Conservation (phyloP, 1,284 basidiomycete genomes). For the Ganoderma lingzhi region DNA sequence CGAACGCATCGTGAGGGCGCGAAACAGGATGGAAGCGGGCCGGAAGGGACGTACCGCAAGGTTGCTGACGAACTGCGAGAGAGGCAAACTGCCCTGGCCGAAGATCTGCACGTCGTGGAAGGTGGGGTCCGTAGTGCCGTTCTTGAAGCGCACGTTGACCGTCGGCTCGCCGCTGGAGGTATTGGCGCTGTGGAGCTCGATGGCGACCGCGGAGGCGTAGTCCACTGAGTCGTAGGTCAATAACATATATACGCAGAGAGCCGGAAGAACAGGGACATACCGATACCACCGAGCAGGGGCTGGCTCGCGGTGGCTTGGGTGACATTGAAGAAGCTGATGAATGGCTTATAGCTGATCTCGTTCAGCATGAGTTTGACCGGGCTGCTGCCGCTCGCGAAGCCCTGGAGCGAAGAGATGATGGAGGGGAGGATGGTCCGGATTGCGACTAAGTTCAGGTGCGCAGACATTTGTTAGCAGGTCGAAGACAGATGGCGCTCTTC, state of each 20-base stretch:
- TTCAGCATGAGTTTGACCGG: slow-evolving; percentile 53
- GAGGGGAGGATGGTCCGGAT: slow-evolving; percentile 54
- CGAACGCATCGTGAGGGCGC: background rate
- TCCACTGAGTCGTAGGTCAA: slow-evolving; percentile 44
- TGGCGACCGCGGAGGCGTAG: slow-evolving; percentile 54
- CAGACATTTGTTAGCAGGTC: slow-evolving; percentile 6
- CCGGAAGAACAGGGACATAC: slow-evolving; percentile 23
- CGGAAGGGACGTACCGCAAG: slow-evolving; percentile 41
- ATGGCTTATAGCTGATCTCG: slow-evolving; percentile 59
- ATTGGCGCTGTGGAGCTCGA: slow-evolving; percentile 49
- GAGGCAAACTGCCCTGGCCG: slow-evolving; percentile 35
- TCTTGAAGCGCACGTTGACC: slow-evolving; percentile 58
- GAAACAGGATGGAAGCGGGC: too few species aligned
- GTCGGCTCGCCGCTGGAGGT: slow-evolving; percentile 28
- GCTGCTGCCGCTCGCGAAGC: slow-evolving; percentile 49
- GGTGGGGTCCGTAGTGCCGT: slow-evolving; percentile 49
- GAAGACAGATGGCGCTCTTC: background rate
- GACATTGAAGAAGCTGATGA: slow-evolving; percentile 59
- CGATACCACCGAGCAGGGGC: slow-evolving; percentile 47
- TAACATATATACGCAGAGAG: background rate
- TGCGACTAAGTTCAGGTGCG: slow-evolving; percentile 41
- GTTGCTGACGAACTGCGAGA: slow-evolving; percentile 44
- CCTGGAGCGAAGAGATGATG: slow-evolving; percentile 51
- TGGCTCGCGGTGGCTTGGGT: slow-evolving; percentile 46
- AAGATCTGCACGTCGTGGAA: slow-evolving; percentile 33